Conservation (phyloP, 176 grass and related monocot genomes). For the Coix lacrymajobi region DNA sequence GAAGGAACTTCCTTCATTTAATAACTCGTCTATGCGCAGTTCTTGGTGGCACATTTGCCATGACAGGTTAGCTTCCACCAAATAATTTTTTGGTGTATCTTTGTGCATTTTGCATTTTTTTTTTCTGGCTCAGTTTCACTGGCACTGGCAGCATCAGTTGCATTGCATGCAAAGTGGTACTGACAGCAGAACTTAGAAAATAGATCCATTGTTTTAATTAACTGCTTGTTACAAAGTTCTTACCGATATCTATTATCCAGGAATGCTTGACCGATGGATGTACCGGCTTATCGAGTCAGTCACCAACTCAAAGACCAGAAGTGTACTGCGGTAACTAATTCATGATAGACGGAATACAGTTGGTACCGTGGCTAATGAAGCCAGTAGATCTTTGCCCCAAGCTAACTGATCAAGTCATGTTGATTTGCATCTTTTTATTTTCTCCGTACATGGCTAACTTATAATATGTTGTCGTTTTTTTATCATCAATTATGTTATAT, state of each 20-base stretch:
- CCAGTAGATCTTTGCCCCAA: not conserved
- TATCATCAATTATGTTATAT: slow-evolving; percentile 8
- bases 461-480: not conserved
- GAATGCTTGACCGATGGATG: slow-evolving; percentile 99
- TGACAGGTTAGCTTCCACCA: slow-evolving; percentile 62
- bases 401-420: not conserved
- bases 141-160: not conserved
- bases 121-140: not conserved
- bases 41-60: slow-evolving; percentile 98
- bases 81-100: not conserved
- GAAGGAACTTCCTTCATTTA: slow-evolving; percentile 94
- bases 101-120: not conserved
- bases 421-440: slow-evolving; percentile 16
- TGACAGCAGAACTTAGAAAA: not conserved
- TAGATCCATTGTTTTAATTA: not conserved
- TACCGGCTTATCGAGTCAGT: slow-evolving; percentile 73
- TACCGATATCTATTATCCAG: slow-evolving; percentile 15
- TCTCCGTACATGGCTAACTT: slow-evolving; percentile 9
- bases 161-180: not conserved
- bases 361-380: slow-evolving; percentile 2
- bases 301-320: slow-evolving; percentile 66
- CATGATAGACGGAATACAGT: not conserved
- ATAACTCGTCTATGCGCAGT: slow-evolving; percentile 90
- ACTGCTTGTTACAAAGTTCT: not conserved
- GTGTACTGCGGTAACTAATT: slow-evolving; percentile 49